Evolutionary conservation across 1,139 yeast genomes (phyloP).

Genomic region (Debaryomyces nepalensis): DNA sequence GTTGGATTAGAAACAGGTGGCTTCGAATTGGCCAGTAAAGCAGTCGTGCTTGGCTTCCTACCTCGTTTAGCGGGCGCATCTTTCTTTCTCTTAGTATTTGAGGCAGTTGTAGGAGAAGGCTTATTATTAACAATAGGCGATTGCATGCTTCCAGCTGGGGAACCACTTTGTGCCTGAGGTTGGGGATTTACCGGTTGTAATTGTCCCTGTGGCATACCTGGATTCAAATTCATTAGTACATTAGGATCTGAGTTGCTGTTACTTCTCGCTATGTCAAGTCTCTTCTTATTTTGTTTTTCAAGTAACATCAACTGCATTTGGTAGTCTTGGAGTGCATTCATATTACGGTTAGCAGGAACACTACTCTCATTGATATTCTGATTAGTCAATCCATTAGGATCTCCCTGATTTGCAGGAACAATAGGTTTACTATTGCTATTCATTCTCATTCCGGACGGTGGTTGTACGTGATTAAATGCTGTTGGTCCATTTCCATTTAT

Average conservation of each 20-base stretch:
- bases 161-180: slow-evolving; percentile 23
- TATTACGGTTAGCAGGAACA: slow-evolving; percentile 29
- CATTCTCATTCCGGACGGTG: slow-evolving; percentile 19
- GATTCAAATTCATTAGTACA: slow-evolving; percentile 19
- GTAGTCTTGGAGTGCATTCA: slow-evolving; percentile 66
- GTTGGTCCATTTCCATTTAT: slow-evolving; percentile 16
- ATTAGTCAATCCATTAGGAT: slow-evolving; percentile 3
- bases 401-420: slow-evolving; percentile 13
- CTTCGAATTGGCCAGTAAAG: slow-evolving; percentile 16
- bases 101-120: slow-evolving; percentile 39
- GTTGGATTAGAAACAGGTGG: too few relatives aligned
- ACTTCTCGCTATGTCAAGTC: slow-evolving; percentile 55
- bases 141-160: slow-evolving; percentile 33
- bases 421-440: slow-evolving; percentile 18
- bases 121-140: slow-evolving; percentile 42
- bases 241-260: slow-evolving; percentile 33
- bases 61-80: slow-evolving; percentile 38
- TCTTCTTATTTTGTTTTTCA: slow-evolving; percentile 72
- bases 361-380: slow-evolving; percentile 2
- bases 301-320: slow-evolving; percentile 75
- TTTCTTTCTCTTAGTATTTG: slow-evolving; percentile 29
- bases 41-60: slow-evolving; percentile 37
- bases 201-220: slow-evolving; percentile 25
- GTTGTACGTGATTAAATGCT: slow-evolving; percentile 19
- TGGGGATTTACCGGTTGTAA: slow-evolving; percentile 19